Evolutionary conservation across 2,329 filamentous ascomycete species (phyloP).

Genomic region (Sporothrix inflata): DNA sequence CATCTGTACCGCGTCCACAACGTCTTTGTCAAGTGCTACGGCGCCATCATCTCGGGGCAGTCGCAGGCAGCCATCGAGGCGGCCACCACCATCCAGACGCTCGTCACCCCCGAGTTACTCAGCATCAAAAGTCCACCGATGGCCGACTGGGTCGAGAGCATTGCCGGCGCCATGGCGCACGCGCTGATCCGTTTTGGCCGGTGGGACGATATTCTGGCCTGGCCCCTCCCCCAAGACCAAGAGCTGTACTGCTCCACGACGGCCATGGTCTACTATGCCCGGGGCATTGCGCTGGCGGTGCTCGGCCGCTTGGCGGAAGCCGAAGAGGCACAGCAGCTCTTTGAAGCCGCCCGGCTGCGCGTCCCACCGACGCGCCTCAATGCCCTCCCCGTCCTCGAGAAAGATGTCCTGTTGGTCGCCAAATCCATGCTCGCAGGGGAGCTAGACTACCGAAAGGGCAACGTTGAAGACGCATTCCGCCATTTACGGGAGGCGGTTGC

Average conservation of each 20-base stretch:
- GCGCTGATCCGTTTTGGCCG: constrained; percentile 59
- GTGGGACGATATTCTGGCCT: constrained; percentile 55
- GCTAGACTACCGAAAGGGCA: constrained; percentile 58
- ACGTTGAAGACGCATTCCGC: constrained; percentile 53
- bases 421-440: constrained; percentile 63
- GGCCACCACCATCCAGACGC: constrained; percentile 46
- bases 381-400: constrained; percentile 24
- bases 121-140: constrained; percentile 54
- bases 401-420: constrained; percentile 38
- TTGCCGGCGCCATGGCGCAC: constrained; percentile 55
- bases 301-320: constrained; percentile 49
- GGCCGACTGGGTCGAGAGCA: constrained; percentile 61
- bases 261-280: constrained; percentile 58
- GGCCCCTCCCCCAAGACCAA: constrained; percentile 50
- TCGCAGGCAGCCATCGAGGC: constrained; percentile 45
- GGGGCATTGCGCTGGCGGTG: constrained; percentile 56
- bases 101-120: constrained; percentile 47
- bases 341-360: constrained; percentile 33
- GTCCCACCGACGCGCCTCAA: constrained; percentile 41
- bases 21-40: constrained; percentile 60
- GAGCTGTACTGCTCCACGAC: constrained; percentile 57
- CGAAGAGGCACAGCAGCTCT: neutral
- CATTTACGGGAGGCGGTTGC: constrained; percentile 52
- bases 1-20: constrained; percentile 59
- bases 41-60: constrained; percentile 61